These are phyloP conservation scores for Acanthamoeba triangularis DNA, from an alignment of 208 protist species.

Conservation along the genomic window DNA sequence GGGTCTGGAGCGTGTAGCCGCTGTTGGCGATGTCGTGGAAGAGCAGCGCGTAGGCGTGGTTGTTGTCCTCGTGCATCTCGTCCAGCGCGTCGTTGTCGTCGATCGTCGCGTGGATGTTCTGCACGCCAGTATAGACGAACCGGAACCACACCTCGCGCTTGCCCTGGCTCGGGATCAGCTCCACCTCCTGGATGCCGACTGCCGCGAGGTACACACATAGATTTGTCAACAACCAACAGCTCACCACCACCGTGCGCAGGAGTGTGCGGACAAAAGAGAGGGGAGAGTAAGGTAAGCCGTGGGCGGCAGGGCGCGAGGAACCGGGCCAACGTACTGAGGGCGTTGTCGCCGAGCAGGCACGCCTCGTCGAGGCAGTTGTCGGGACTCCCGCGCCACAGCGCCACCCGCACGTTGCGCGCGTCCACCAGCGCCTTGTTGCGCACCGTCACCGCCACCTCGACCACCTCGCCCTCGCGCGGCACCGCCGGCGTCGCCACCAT, in stretches of 20 bases:
- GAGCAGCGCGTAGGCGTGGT: neutral
- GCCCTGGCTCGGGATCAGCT: neutral
- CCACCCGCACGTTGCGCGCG: neutral
- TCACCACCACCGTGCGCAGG: neutral
- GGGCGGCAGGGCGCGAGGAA: too few species aligned
- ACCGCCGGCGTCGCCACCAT: neutral
- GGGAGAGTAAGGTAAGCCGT: too few species aligned
- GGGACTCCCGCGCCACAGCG: neutral
- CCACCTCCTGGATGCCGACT: too few species aligned
- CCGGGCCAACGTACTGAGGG: too few species aligned
- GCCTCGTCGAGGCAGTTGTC: neutral
- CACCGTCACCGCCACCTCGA: neutral
- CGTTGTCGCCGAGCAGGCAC: neutral
- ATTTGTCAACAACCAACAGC: too few species aligned
- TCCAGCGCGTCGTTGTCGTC: neutral
- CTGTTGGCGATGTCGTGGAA: neutral
- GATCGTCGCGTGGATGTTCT: neutral
- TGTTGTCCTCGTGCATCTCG: constrained; percentile 42
- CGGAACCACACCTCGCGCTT: neutral
- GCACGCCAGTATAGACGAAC: neutral
- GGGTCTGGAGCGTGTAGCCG: neutral
- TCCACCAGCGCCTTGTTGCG: neutral
- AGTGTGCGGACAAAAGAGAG: neutral
- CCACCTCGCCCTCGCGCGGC: neutral
- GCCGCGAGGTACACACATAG: too few species aligned